phyloP scores from a whole-genome alignment of 169 alveolate genomes.

The Plasmodium malariae region DNA sequence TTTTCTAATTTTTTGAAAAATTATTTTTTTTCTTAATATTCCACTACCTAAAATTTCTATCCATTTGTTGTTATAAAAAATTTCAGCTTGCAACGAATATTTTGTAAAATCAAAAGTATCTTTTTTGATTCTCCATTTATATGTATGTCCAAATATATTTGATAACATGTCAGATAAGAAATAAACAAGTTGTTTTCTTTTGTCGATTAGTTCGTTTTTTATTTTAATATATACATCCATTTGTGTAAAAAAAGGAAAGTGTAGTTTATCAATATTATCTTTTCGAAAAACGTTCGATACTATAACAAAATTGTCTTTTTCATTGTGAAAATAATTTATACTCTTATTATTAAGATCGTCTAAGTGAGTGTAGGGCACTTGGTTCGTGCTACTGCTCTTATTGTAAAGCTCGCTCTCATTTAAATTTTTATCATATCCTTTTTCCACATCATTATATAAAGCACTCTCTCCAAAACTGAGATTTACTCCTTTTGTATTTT shows the following conservation, averaged over 20 bases:
- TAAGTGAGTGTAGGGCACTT: neutral
- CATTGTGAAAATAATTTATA: neutral
- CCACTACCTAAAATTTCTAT: conserved; percentile 76
- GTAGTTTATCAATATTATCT: conserved; percentile 68
- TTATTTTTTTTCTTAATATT: conserved; percentile 58
- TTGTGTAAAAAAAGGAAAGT: conserved; percentile 73
- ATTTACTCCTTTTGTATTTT: neutral
- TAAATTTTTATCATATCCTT: neutral
- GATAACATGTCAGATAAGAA: conserved; percentile 32
- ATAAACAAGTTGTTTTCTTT: conserved; percentile 40
- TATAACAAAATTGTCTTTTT: conserved; percentile 27
- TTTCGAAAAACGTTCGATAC: conserved; percentile 55
- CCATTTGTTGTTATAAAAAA: conserved; percentile 72
- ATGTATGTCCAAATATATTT: conserved; percentile 7
- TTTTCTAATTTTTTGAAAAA: conserved; percentile 39
- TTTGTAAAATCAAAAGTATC: conserved; percentile 71
- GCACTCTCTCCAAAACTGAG: no score
- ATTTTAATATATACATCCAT: conserved; percentile 71
- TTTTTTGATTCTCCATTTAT: conserved; percentile 53
- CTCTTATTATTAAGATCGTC: neutral
- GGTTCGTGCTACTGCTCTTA: neutral
- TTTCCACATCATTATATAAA: no score
- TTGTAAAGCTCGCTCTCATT: neutral
- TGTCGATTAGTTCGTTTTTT: conserved; percentile 32
- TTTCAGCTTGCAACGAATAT: conserved; percentile 67